Evolutionary conservation across 2,329 filamentous ascomycete genomes (phyloP).

Genomic region (Pseudopithomyces maydicus): DNA sequence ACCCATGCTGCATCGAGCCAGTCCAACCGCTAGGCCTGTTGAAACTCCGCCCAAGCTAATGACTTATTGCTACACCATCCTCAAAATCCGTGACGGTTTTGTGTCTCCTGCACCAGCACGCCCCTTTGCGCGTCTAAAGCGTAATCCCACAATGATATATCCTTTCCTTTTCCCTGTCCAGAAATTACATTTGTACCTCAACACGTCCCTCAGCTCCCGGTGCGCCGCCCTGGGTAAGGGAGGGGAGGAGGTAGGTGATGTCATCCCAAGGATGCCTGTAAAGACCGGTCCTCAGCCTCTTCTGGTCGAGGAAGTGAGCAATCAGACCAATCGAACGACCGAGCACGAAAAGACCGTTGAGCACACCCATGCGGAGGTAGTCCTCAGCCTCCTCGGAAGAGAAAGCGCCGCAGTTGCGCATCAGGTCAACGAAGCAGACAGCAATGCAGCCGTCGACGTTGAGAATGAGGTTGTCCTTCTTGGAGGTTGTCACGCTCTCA

Average conservation of each 20-base stretch:
- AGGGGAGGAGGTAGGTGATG: slow-evolving; percentile 49
- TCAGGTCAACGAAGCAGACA: slow-evolving; percentile 96
- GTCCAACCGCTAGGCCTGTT: slow-evolving; percentile 9
- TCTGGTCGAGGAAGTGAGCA: slow-evolving; percentile 99
- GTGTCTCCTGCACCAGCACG: slow-evolving; percentile 30
- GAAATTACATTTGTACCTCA: slow-evolving; percentile 46
- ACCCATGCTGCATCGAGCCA: slow-evolving; percentile 5
- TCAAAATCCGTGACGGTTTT: slow-evolving; percentile 24
- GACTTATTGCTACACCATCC: slow-evolving; percentile 38
- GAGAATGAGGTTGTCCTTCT: slow-evolving; percentile 99
- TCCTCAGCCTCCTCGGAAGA: slow-evolving; percentile 95
- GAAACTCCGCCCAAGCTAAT: slow-evolving; percentile 30
- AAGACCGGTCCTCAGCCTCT: slow-evolving; percentile 95
- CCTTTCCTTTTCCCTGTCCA: slow-evolving; percentile 26
- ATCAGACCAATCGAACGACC: slow-evolving; percentile 98
- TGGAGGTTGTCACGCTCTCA: slow-evolving; percentile 96
- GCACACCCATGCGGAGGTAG: slow-evolving; percentile 98
- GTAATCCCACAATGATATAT: slow-evolving; percentile 36
- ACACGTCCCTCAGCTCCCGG: slow-evolving; percentile 49
- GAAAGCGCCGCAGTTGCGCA: slow-evolving; percentile 98
- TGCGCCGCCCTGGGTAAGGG: slow-evolving; percentile 42
- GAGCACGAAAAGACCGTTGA: slow-evolving; percentile 98
- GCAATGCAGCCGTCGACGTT: slow-evolving; percentile 98
- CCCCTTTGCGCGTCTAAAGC: slow-evolving; percentile 21
- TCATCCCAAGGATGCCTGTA: slow-evolving; percentile 93